Base-by-base conservation (phyloP, 805 yeast genomes). In the Teunomyces aglyptinius region DNA sequence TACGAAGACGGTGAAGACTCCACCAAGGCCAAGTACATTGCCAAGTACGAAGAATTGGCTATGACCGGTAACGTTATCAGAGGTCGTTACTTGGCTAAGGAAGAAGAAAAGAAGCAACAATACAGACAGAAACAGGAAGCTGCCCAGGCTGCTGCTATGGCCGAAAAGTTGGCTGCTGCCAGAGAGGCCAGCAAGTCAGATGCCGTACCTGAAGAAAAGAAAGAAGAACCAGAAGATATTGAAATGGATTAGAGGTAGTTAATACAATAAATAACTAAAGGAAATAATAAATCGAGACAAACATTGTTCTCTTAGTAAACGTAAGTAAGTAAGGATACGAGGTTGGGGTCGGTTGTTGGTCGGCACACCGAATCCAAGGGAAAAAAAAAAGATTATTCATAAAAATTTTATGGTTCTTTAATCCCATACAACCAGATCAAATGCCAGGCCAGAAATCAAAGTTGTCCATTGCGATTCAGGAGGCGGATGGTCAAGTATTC, bases 1-100 rank as follows among this genome's bases (percentile, higher is more conserved):
- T 94, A 94, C 73, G 96, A 87, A 52, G 99, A 90, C 48, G 98
- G 98, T 65, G 90, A 88, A 67, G 99, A 94, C 70, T 82, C 97
- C 53, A 80, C 91, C 63, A 91, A 94, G 82, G 99, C 94, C 60
- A 89, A 86, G 70, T 94, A 92, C 80, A 85, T 95, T 72, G 98
- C 99, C 64, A 91, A 88, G 75, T 90, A 90, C 75, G 98, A 94
- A 76, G 99, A 94, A 73, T 83, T 94, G 64, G 96, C 97, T 39
- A 81, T 96, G 36, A 77, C 85, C 59, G 99, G 99, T 70, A 92
- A 94, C 80, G 76, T 94, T 58, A 89, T 94, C 73, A 87, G 85
- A 76, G 98, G 97, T 63, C 85, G 99, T 77, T 94, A 89, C 78
- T 75, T 85, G 59, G 88, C 91, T 53, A 89, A 92, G 74, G 89